A percentile compares a stretch with the other conserved stretches of the same genome.
phyloP scores from a whole-genome alignment of 2,329 filamentous ascomycete species.

The Alternaria triticimaculans region DNA sequence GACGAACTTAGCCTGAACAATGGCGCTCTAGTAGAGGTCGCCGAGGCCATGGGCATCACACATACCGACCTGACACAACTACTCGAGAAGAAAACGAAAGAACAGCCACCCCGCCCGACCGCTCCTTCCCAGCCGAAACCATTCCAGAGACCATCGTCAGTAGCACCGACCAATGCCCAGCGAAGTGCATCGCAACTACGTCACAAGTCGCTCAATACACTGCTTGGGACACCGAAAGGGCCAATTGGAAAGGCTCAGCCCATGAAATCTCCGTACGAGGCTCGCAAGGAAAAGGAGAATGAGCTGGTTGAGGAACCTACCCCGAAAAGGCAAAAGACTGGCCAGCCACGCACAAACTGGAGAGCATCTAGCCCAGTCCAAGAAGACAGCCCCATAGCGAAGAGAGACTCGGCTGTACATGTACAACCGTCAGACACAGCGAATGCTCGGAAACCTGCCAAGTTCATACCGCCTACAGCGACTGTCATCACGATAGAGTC shows the following conservation, averaged over 20 bases:
- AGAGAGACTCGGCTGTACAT: conserved; percentile 25
- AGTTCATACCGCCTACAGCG: conserved; percentile 29
- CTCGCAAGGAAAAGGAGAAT: conserved; percentile 43
- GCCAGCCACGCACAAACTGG: conserved; percentile 12
- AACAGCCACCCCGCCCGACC: conserved; percentile 24
- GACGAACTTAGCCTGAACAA: conserved; percentile 82
- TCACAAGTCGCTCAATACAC: conserved; percentile 66
- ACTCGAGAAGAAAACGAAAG: conserved; percentile 70
- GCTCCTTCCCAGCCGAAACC: conserved; percentile 25
- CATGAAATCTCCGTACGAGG: conserved; percentile 71
- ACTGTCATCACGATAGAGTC: conserved; percentile 48
- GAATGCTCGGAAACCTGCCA: conserved; percentile 19
- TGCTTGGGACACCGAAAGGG: conserved; percentile 70
- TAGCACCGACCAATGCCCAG: conserved; percentile 21
- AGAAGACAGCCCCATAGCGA: conserved; percentile 17
- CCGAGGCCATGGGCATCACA: conserved; percentile 72
- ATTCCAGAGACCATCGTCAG: conserved; percentile 27
- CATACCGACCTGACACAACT: conserved; percentile 81
- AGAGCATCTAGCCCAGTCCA: conserved; percentile 23
- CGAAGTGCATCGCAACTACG: conserved; percentile 51
- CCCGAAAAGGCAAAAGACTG: conserved; percentile 50
- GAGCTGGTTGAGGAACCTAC: conserved; percentile 43
- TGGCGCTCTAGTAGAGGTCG: conserved; percentile 79
- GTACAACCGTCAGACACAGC: conserved; percentile 34
- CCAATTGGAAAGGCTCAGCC: conserved; percentile 67